Conservation (phyloP, 2,329 filamentous ascomycete species). For the Thelonectria discophora region DNA sequence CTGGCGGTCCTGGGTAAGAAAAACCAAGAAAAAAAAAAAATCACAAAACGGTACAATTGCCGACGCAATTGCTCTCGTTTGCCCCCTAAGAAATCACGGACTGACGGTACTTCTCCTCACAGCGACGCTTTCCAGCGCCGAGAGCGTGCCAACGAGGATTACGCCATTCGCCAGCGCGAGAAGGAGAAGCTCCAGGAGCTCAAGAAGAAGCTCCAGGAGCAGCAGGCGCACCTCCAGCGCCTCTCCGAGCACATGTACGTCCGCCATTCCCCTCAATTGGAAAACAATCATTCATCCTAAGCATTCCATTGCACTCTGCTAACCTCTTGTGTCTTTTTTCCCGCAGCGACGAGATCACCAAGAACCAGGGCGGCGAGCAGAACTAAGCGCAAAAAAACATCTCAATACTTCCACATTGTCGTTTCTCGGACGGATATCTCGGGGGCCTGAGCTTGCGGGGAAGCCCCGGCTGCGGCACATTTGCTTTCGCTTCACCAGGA, state of each 20-base stretch:
- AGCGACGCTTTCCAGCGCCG: slow-evolving; percentile 94
- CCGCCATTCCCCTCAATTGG: slow-evolving; percentile 17
- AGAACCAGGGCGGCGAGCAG: slow-evolving; percentile 73
- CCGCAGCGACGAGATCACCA: slow-evolving; percentile 78
- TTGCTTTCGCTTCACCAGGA: slow-evolving; percentile 26
- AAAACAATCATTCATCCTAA: neutral
- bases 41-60: neutral
- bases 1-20: slow-evolving; percentile 63
- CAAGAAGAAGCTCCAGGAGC: slow-evolving; percentile 76
- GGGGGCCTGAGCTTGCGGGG: slow-evolving; percentile 33
- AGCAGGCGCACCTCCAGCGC: slow-evolving; percentile 84
- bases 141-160: slow-evolving; percentile 86
- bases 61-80: neutral
- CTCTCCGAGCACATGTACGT: slow-evolving; percentile 87
- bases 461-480: slow-evolving; percentile 29
- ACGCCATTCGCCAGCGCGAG: slow-evolving; percentile 87
- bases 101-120: slow-evolving; percentile 15
- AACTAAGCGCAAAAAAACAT: slow-evolving; percentile 55
- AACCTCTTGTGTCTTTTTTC: slow-evolving; percentile 15
- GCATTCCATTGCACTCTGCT: slow-evolving; percentile 18
- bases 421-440: slow-evolving; percentile 30
- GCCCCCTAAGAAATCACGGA: neutral
- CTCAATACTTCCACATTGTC: slow-evolving; percentile 24
- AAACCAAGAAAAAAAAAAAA: slow-evolving; percentile 33
- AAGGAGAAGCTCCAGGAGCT: slow-evolving; percentile 86